These are phyloP conservation scores for Persicaria maculosa DNA, from an alignment of 148 eudicot genomes.

Conservation along the genomic window DNA sequence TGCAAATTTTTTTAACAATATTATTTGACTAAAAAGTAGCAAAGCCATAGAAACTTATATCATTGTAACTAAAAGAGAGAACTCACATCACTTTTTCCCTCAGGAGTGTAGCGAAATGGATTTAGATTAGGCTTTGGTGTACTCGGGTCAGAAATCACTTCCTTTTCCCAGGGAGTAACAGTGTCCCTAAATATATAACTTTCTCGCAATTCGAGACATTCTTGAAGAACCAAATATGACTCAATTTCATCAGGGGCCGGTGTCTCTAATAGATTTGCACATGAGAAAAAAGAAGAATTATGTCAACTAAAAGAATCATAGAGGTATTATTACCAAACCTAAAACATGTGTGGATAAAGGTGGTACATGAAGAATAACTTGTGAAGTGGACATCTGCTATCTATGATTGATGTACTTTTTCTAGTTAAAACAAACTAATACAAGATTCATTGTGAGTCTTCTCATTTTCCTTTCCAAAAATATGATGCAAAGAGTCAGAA, in stretches of 20 bases:
- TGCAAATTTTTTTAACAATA: constrained; percentile 26
- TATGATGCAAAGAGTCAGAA: constrained; percentile 5
- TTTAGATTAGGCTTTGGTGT: constrained; percentile 87
- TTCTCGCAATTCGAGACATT: constrained; percentile 83
- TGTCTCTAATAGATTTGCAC: constrained; percentile 41
- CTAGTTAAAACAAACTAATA: not conserved
- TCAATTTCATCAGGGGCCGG: constrained; percentile 88
- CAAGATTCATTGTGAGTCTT: not conserved
- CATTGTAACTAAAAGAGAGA: not conserved
- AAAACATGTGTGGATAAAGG: not conserved
- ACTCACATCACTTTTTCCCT: constrained; percentile 76
- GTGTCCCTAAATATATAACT: constrained; percentile 82
- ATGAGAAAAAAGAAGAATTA: constrained; percentile 4
- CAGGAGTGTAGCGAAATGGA: constrained; percentile 65
- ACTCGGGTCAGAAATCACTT: constrained; percentile 84
- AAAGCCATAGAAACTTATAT: not conserved
- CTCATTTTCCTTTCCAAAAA: not conserved
- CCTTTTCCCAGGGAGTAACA: constrained; percentile 92
- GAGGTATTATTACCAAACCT: not conserved
- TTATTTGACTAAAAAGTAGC: not conserved
- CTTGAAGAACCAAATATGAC: constrained; percentile 70
- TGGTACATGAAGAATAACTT: not conserved
- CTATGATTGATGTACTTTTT: not conserved
- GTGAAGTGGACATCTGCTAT: not conserved
- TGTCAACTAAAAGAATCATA: not conserved